phyloP scores from a whole-genome alignment of 2,329 filamentous ascomycete genomes.

The Epichloe aotearoae region DNA sequence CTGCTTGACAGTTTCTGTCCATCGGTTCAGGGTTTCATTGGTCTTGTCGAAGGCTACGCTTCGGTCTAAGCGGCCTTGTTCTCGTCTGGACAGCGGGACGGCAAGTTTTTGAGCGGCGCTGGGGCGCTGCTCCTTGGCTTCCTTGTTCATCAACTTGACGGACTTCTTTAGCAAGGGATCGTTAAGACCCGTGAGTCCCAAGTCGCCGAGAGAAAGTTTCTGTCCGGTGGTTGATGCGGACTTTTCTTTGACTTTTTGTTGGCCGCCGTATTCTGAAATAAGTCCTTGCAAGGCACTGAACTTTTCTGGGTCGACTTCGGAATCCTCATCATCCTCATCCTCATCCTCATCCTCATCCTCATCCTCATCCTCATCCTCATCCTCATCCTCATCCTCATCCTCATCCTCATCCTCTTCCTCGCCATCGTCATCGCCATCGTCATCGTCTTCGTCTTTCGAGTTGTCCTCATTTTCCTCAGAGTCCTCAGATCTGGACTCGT shows the following conservation, averaged over 20 bases:
- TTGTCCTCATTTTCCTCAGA: conserved; percentile 29
- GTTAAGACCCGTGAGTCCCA: conserved; percentile 56
- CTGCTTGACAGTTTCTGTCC: conserved; percentile 90
- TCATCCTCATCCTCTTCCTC: conserved; percentile 33
- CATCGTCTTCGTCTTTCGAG: conserved; percentile 32
- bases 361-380: conserved; percentile 29
- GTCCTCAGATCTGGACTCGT: conserved; percentile 27
- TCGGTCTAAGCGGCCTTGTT: conserved; percentile 76
- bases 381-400: conserved; percentile 33
- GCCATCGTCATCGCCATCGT: conserved; percentile 21
- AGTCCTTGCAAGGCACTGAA: conserved; percentile 54
- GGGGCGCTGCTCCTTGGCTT: conserved; percentile 36
- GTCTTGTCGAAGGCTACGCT: conserved; percentile 77
- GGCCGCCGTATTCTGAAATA: conserved; percentile 55
- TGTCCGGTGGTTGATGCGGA: conserved; percentile 35
- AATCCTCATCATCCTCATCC: conserved; percentile 39
- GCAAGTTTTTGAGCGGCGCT: conserved; percentile 53
- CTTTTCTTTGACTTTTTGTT: conserved; percentile 39
- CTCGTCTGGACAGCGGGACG: conserved; percentile 69
- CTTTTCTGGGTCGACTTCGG: conserved; percentile 37
- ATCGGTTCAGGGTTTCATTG: conserved; percentile 78
- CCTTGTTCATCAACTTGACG: conserved; percentile 59
- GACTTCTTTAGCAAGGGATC: conserved; percentile 68
- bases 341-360: neutral
- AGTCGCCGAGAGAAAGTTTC: conserved; percentile 63